Evolutionary conservation across 352 stramenopile species (phyloP).

Genomic region (Phytophthora kernoviae): DNA sequence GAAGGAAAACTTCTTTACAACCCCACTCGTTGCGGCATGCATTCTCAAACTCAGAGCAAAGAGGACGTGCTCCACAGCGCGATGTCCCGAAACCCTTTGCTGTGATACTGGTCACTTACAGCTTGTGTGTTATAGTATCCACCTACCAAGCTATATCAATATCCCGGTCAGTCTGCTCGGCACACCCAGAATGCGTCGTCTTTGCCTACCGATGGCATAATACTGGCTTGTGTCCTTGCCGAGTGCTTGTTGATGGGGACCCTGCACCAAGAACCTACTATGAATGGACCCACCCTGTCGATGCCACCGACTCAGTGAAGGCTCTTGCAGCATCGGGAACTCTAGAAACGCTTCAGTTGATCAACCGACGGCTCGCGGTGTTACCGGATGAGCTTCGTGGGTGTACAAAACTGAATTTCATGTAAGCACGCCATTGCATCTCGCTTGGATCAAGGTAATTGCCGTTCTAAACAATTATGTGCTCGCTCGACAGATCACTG

Average conservation of each 20-base stretch:
- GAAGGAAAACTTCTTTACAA: background rate
- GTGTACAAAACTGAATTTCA: constrained; percentile 37
- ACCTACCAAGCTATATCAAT: constrained; percentile 15
- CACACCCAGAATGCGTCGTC: constrained; percentile 35
- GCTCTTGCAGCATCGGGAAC: constrained; percentile 26
- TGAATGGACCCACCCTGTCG: constrained; percentile 36
- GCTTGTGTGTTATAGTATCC: constrained; percentile 12
- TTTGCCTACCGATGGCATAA: constrained; percentile 32
- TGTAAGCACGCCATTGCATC: constrained; percentile 30
- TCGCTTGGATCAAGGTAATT: background rate
- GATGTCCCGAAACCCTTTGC: constrained; percentile 25
- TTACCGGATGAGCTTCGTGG: constrained; percentile 34
- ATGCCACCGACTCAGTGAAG: constrained; percentile 30
- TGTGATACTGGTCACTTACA: constrained; percentile 19
- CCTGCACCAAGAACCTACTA: constrained; percentile 37
- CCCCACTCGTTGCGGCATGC: background rate
- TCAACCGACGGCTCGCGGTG: constrained; percentile 30
- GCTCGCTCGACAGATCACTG: constrained; percentile 28
- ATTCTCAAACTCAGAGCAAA: background rate
- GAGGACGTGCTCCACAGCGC: constrained; percentile 1
- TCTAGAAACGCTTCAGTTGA: constrained; percentile 38
- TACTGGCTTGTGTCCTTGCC: constrained; percentile 33
- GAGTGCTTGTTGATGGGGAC: constrained; percentile 35
- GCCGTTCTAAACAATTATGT: no score
- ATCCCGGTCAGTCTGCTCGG: constrained; percentile 15